These are phyloP conservation scores for Alternaria tenuissima DNA, from an alignment of 2,329 filamentous ascomycete genomes.

Conservation along the genomic window DNA sequence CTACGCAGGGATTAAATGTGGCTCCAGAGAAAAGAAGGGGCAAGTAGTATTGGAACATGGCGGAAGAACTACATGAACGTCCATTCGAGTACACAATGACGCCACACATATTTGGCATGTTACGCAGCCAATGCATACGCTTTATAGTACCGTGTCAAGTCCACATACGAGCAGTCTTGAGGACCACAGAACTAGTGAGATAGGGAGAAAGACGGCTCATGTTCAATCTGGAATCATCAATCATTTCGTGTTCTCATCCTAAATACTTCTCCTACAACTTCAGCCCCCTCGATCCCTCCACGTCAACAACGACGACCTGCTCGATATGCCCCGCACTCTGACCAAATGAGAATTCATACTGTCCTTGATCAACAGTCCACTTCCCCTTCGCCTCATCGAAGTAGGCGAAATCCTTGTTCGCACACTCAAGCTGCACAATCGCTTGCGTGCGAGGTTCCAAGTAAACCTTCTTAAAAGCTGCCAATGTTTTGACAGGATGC, in stretches of 20 bases:
- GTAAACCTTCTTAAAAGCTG: constrained; percentile 71
- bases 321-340: constrained; percentile 40
- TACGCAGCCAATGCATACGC: neutral
- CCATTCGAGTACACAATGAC: neutral
- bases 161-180: neutral
- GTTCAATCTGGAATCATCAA: neutral
- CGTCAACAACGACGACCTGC: constrained; percentile 30
- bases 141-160: neutral
- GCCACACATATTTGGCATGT: neutral
- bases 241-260: neutral
- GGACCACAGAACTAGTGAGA: neutral
- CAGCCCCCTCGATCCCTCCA: constrained; percentile 30
- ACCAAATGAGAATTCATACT: constrained; percentile 46
- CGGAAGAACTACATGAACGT: too few species aligned
- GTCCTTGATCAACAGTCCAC: constrained; percentile 43
- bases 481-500: constrained; percentile 72
- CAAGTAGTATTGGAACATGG: neutral
- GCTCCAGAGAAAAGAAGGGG: neutral
- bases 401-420: constrained; percentile 41
- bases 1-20: neutral
- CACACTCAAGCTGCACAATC: constrained; percentile 59
- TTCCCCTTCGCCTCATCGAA: constrained; percentile 38
- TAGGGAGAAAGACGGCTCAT: neutral
- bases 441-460: constrained; percentile 66
- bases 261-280: constrained; percentile 9